Percentiles rank a stretch among this genome's conserved stretches.
These are phyloP conservation scores for Breynia disticha DNA, from an alignment of 441 rosid genomes.

Conservation along the genomic window DNA sequence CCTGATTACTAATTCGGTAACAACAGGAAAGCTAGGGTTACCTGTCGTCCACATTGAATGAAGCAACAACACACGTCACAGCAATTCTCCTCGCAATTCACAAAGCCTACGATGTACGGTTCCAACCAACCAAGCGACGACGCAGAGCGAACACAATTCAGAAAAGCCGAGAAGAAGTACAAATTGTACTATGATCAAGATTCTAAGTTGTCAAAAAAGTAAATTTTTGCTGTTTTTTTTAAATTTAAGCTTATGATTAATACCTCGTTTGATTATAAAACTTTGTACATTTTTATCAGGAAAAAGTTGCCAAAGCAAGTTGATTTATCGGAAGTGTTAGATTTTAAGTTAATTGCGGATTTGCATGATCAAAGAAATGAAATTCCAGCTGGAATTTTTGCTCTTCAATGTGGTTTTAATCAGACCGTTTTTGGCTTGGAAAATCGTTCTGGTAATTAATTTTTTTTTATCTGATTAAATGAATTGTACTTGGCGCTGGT, in stretches of 20 bases:
- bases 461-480: background rate
- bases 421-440: conserved; percentile 50
- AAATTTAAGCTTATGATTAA: background rate
- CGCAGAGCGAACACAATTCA: conserved; percentile 60
- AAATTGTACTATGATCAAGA: conserved; percentile 56
- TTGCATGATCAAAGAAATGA: conserved; percentile 26
- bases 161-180: conserved; percentile 83
- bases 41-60: background rate
- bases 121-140: conserved; percentile 31
- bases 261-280: conserved; percentile 2
- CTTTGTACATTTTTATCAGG: conserved; percentile 27
- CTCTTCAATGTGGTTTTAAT: conserved; percentile 20
- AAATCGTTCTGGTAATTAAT: conserved; percentile 49
- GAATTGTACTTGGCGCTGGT: too few relatives aligned
- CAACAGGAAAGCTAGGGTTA: background rate
- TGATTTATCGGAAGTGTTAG: conserved; percentile 62
- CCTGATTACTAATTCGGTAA: background rate
- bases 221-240: background rate
- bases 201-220: conserved; percentile 44
- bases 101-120: conserved; percentile 44
- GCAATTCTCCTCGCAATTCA: background rate
- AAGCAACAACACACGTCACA: too few relatives aligned
- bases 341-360: conserved; percentile 44
- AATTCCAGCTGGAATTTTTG: conserved; percentile 44
- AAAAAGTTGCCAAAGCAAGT: conserved; percentile 63